Percentiles rank a stretch among this genome's conserved stretches.
These are phyloP conservation scores for Hirsutella rhossiliensis DNA, from an alignment of 2,329 filamentous ascomycete species.

Conservation along the genomic window DNA sequence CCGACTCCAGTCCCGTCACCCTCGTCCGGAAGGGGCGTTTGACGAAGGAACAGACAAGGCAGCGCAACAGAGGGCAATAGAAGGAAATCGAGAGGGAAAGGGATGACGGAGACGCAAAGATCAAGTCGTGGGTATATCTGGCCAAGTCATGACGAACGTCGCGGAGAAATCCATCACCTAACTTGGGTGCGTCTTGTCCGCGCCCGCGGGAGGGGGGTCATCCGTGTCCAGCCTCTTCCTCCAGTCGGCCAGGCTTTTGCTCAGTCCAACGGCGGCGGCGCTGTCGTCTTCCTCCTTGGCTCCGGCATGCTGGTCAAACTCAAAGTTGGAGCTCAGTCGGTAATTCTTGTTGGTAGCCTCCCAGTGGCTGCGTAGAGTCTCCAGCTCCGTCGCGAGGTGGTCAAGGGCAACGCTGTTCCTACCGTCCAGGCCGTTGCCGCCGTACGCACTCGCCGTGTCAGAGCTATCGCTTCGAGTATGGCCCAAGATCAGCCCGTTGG, in stretches of 20 bases:
- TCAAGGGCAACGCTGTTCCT: constrained; percentile 64
- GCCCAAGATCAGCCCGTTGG: constrained; percentile 25
- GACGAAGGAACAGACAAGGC: too few species aligned
- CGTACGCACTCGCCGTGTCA: constrained; percentile 52
- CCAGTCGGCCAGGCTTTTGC: constrained; percentile 68
- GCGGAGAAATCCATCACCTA: background rate
- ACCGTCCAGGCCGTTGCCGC: constrained; percentile 33
- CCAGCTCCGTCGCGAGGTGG: constrained; percentile 82
- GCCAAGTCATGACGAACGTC: background rate
- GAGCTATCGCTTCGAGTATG: constrained; percentile 43
- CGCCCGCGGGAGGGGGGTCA: constrained; percentile 19
- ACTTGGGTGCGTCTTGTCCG: constrained; percentile 14
- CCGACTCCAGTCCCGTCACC: too few species aligned
- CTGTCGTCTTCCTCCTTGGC: constrained; percentile 32
- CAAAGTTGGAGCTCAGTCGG: constrained; percentile 77
- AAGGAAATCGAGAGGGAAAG: too few species aligned
- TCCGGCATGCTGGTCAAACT: constrained; percentile 50
- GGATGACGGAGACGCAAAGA: constrained; percentile 2
- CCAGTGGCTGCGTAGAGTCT: constrained; percentile 84
- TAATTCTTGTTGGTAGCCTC: constrained; percentile 94
- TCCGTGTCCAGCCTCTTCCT: constrained; percentile 58
- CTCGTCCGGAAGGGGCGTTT: too few species aligned
- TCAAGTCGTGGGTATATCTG: background rate
- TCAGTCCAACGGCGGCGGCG: constrained; percentile 36
- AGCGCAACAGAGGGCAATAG: too few species aligned